phyloP scores from a whole-genome alignment of 2,329 filamentous ascomycete genomes.

The Paraphaeosphaeria sporulosa region DNA sequence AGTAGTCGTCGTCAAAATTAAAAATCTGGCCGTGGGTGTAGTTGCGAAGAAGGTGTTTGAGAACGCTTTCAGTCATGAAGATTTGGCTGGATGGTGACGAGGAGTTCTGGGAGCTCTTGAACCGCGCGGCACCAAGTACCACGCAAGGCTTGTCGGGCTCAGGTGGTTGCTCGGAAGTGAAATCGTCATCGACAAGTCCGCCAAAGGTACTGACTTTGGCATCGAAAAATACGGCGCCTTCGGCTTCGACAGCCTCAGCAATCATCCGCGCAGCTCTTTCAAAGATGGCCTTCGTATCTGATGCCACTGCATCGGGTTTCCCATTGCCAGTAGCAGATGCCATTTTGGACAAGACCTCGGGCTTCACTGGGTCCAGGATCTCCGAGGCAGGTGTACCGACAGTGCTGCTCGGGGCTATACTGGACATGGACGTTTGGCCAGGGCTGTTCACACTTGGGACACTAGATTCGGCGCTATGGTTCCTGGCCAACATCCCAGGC shows the following conservation, averaged over 20 bases:
- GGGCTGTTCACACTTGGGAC: constrained; percentile 26
- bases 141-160: constrained; percentile 45
- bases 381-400: constrained; percentile 33
- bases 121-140: constrained; percentile 38
- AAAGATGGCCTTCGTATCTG: constrained; percentile 45
- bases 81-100: constrained; percentile 24
- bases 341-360: constrained; percentile 29
- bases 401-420: constrained; percentile 26
- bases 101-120: constrained; percentile 23
- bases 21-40: constrained; percentile 50
- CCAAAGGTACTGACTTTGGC: constrained; percentile 49
- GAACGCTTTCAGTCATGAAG: constrained; percentile 41
- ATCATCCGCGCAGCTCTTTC: constrained; percentile 49
- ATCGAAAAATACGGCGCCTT: constrained; percentile 49
- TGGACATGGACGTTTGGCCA: constrained; percentile 28
- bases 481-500: constrained; percentile 24
- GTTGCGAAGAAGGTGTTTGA: constrained; percentile 42
- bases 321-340: constrained; percentile 33
- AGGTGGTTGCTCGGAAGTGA: constrained; percentile 37
- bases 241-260: constrained; percentile 47
- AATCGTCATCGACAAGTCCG: constrained; percentile 47
- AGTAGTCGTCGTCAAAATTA: constrained; percentile 43
- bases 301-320: constrained; percentile 33
- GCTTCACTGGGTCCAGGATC: constrained; percentile 23
- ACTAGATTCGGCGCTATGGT: constrained; percentile 32